These are phyloP conservation scores for Paramecium tetraurelia DNA, from an alignment of 73 alveolate genomes.

Conservation along the genomic window DNA sequence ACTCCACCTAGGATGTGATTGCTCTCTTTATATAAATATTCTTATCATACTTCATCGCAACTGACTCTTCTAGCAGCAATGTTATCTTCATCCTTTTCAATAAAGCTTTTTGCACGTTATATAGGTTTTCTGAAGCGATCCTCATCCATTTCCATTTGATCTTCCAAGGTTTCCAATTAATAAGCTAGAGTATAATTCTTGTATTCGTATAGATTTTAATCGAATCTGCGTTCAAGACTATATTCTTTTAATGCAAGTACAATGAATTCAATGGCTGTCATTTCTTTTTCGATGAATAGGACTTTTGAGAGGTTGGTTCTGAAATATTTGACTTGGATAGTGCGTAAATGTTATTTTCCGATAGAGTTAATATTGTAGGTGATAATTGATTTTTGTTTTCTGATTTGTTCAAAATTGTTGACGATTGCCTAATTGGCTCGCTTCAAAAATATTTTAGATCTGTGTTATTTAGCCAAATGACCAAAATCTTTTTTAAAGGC, in stretches of 20 bases:
- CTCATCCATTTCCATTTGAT: conserved; percentile 2
- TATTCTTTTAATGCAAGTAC: neutral
- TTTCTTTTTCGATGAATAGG: neutral
- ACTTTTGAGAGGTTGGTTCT: neutral
- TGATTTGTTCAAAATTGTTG: neutral
- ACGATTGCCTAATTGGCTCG: neutral
- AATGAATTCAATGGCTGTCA: neutral
- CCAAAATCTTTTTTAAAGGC: neutral
- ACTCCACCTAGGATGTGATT: neutral
- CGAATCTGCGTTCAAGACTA: neutral
- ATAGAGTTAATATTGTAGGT: neutral
- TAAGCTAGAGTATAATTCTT: neutral
- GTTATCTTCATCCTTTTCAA: neutral
- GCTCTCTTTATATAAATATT: neutral
- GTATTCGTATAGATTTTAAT: neutral
- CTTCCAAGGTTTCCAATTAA: neutral
- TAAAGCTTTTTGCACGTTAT: neutral
- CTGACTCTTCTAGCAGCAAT: neutral
- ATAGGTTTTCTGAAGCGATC: neutral
- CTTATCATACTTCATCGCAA: neutral
- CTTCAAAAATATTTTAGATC: neutral
- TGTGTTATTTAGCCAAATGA: neutral
- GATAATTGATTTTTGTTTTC: neutral
- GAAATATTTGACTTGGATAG: neutral
- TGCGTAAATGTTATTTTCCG: neutral